A percentile compares a stretch with the other conserved stretches of the same genome.
phyloP scores from a whole-genome alignment of 2,329 filamentous ascomycete genomes.

The Paraphaeosphaeria sporulosa region DNA sequence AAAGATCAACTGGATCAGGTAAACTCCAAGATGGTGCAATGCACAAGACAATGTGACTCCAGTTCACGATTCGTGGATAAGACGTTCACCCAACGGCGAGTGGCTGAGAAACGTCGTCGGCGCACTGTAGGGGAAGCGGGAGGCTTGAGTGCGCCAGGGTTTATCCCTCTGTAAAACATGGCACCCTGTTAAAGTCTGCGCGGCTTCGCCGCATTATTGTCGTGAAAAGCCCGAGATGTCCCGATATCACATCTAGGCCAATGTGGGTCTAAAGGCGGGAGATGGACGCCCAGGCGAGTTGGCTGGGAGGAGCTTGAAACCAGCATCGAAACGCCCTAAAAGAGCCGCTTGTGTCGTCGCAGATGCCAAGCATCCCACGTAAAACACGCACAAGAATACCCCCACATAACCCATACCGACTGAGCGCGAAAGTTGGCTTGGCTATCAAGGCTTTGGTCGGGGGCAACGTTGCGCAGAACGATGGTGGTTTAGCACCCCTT shows the following conservation, averaged over 20 bases:
- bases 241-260: constrained; percentile 23
- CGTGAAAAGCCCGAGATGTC: constrained; percentile 18
- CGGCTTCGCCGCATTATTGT: not conserved
- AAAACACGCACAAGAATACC: constrained; percentile 34
- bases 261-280: constrained; percentile 25
- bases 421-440: constrained; percentile 12
- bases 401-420: constrained; percentile 34
- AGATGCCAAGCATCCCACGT: constrained; percentile 42
- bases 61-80: not conserved
- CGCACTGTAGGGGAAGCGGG: constrained; percentile 14
- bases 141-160: constrained; percentile 22
- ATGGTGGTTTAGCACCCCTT: constrained; percentile 13
- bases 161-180: constrained; percentile 14
- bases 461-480: constrained; percentile 7
- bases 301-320: constrained; percentile 41
- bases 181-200: constrained; percentile 16
- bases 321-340: constrained; percentile 41
- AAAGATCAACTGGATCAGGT: not conserved
- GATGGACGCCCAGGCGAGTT: constrained; percentile 31
- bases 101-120: constrained; percentile 3
- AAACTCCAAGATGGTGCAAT: not conserved
- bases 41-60: not conserved
- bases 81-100: not conserved
- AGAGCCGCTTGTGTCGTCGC: constrained; percentile 38
- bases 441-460: constrained; percentile 12